Evolutionary conservation across 2,329 filamentous ascomycete genomes (phyloP).

Genomic region (Talaromyces albobiverticillius): DNA sequence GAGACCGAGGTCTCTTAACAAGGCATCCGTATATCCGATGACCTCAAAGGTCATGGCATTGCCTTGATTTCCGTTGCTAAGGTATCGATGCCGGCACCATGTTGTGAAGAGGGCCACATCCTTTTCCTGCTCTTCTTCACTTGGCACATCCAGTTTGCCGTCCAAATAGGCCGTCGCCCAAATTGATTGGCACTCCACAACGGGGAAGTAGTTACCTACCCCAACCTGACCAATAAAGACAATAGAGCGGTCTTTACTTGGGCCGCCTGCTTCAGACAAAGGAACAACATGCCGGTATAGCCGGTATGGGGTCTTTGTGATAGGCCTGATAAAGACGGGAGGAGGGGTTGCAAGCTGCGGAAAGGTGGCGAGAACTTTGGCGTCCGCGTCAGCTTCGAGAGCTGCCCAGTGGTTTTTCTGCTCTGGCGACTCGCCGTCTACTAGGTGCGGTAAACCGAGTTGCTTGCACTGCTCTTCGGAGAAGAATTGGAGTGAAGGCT

Average conservation of each 20-base stretch:
- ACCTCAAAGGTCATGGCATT: conserved; percentile 10
- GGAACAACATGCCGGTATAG: conserved; percentile 11
- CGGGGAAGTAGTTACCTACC: conserved; percentile 12
- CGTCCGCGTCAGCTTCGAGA: conserved; percentile 6
- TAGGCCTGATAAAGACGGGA: conserved; percentile 4
- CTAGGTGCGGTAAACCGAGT: conserved; percentile 8
- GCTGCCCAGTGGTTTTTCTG: conserved; percentile 1
- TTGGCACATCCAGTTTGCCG: conserved; percentile 7
- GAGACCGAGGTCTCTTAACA: conserved; percentile 5
- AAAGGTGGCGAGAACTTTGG: conserved; percentile 8
- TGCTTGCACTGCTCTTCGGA: conserved; percentile 10
- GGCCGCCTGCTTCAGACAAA: conserved; percentile 3
- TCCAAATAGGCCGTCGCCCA: conserved; percentile 11
- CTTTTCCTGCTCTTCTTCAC: conserved; percentile 7
- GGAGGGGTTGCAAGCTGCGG: conserved; percentile 10
- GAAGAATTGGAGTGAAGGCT: conserved; percentile 6
- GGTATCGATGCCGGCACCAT: conserved; percentile 8
- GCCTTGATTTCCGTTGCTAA: conserved; percentile 2
- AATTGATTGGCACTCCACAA: conserved; percentile 12
- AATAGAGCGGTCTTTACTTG: conserved; percentile 11
- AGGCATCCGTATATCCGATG: conserved; percentile 8
- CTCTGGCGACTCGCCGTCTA: conserved; percentile 1
- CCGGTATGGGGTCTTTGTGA: conserved; percentile 7
- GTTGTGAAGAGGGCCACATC: conserved; percentile 8
- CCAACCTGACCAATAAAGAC: conserved; percentile 10